These are phyloP conservation scores for Fusarium kyushuense DNA, from an alignment of 2,329 filamentous ascomycete genomes.

Conservation along the genomic window DNA sequence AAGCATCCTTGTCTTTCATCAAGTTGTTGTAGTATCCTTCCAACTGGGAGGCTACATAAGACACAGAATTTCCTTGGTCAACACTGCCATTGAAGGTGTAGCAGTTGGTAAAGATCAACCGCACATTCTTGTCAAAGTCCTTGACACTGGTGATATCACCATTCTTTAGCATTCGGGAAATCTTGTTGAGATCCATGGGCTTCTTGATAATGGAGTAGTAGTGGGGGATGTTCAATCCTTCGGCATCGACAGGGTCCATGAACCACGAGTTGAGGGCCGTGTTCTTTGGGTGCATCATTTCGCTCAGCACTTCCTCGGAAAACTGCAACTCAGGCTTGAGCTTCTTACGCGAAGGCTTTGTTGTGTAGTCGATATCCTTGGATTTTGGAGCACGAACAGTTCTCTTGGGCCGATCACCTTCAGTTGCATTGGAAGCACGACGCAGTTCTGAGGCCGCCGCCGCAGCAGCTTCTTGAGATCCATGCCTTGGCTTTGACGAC, in stretches of 20 bases:
- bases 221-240: constrained; percentile 90
- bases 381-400: constrained; percentile 92
- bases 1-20: constrained; percentile 83
- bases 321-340: constrained; percentile 90
- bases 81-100: constrained; percentile 83
- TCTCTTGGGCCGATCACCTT: constrained; percentile 86
- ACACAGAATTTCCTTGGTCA: constrained; percentile 74
- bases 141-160: constrained; percentile 85
- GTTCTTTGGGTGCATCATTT: constrained; percentile 82
- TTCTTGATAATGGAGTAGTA: constrained; percentile 96
- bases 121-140: constrained; percentile 87
- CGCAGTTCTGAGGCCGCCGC: constrained; percentile 58
- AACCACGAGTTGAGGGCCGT: constrained; percentile 78
- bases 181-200: constrained; percentile 94
- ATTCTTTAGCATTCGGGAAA: constrained; percentile 78
- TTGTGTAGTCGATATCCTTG: constrained; percentile 89
- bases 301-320: constrained; percentile 82
- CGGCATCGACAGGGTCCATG: constrained; percentile 87
- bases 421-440: constrained; percentile 82
- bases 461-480: constrained; percentile 32
- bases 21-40: constrained; percentile 80
- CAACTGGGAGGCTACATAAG: constrained; percentile 76
- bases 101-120: constrained; percentile 89
- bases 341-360: constrained; percentile 84
- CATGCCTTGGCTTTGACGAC: constrained; percentile 35